Conservation (phyloP, 495 filamentous ascomycete genomes). For the Durotheca rogersii region DNA sequence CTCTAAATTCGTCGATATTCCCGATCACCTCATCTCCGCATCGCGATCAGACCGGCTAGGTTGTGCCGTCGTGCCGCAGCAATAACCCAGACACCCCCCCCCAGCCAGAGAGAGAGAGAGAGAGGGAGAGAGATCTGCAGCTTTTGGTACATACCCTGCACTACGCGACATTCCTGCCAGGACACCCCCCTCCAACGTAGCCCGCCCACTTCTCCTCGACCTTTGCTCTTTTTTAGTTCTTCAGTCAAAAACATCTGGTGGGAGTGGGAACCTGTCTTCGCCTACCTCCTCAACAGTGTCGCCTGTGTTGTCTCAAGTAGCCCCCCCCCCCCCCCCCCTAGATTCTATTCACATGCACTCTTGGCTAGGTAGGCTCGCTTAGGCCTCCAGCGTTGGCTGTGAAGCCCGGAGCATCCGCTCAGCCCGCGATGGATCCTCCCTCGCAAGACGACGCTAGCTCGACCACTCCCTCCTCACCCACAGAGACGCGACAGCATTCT, state of each 20-base stretch:
- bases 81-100: slow-evolving; percentile 26
- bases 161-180: slow-evolving; percentile 23
- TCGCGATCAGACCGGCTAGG: slow-evolving; percentile 19
- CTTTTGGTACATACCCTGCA: slow-evolving; percentile 6
- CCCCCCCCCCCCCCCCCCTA: too few species aligned
- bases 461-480: slow-evolving; percentile 41
- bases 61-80: slow-evolving; percentile 26
- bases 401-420: slow-evolving; percentile 13
- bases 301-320: too few species aligned
- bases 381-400: slow-evolving; percentile 15
- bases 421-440: slow-evolving; percentile 42
- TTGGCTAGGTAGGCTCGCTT: slow-evolving; percentile 11
- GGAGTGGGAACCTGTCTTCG: too few species aligned
- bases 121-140: slow-evolving; percentile 21
- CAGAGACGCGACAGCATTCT: slow-evolving; percentile 42
- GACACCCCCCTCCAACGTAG: slow-evolving; percentile 8
- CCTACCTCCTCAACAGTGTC: too few species aligned
- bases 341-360: slow-evolving; percentile 20
- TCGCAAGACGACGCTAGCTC: slow-evolving; percentile 34
- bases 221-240: slow-evolving; percentile 3
- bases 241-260: too few species aligned
- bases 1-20: too few species aligned
- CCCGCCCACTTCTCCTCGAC: slow-evolving; percentile 3
- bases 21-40: slow-evolving; percentile 18
- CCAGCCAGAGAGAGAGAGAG: too few species aligned